Evolutionary conservation across 139 green algal species (phyloP).

Genomic region (Coelastrella sp.): DNA sequence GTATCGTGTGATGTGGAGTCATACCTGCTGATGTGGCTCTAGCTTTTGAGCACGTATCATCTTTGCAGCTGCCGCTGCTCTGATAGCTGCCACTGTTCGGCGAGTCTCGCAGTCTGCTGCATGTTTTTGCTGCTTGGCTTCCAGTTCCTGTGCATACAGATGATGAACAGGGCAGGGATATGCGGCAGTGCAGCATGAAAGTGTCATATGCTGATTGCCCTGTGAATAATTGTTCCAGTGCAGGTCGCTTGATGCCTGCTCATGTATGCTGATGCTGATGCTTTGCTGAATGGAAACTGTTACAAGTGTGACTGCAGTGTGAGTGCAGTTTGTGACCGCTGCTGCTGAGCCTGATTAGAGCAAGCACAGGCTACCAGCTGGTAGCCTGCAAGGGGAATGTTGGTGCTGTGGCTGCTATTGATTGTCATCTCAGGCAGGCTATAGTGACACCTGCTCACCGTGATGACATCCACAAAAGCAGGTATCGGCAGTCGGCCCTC

Average conservation of each 20-base stretch:
- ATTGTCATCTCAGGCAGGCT: neutral
- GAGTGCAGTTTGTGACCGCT: no score
- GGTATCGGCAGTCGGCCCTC: constrained; percentile 29
- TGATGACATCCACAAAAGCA: neutral
- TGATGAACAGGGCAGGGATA: no score
- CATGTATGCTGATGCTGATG: no score
- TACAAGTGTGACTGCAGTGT: no score
- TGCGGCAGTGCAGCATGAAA: no score
- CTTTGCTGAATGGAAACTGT: no score
- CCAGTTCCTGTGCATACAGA: neutral
- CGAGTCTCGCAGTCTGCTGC: neutral
- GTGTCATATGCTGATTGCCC: neutral
- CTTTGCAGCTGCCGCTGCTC: constrained; percentile 20
- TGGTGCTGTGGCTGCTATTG: neutral
- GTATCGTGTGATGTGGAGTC: no score
- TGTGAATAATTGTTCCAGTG: neutral
- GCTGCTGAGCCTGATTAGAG: no score
- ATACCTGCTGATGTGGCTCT: constrained; percentile 9
- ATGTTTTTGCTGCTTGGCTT: neutral
- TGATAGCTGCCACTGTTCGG: neutral
- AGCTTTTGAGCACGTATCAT: constrained; percentile 3
- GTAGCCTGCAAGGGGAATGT: no score
- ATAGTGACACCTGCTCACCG: neutral
- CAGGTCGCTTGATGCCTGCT: no score
- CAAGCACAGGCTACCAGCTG: no score